Evolutionary conservation across 768 basidiomycete genomes (phyloP).

Genomic region (Dentipellis sp.): DNA sequence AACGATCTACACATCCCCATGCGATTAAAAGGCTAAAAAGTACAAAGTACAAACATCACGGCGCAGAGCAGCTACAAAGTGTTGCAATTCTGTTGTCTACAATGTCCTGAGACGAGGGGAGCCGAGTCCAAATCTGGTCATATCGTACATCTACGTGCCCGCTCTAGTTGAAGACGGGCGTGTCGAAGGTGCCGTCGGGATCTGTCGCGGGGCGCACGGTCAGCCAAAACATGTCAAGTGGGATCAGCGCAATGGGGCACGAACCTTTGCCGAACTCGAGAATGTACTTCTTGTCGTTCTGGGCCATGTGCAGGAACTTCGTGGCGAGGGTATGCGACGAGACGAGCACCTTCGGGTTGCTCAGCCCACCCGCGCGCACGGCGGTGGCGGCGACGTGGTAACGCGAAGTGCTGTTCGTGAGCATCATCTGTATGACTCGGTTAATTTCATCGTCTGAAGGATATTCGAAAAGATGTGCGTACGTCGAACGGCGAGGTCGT

Average conservation of each 20-base stretch:
- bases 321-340: slow-evolving; percentile 50
- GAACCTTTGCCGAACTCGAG: slow-evolving; percentile 48
- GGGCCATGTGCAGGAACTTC: slow-evolving; percentile 47
- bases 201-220: slow-evolving; percentile 13
- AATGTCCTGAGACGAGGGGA: too few relatives aligned
- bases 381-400: slow-evolving; percentile 58
- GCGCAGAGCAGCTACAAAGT: too few relatives aligned
- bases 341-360: slow-evolving; percentile 46
- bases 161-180: slow-evolving; percentile 13
- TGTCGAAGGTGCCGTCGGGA: slow-evolving; percentile 21
- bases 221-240: background rate
- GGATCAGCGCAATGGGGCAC: background rate
- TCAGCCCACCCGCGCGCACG: slow-evolving; percentile 41
- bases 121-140: too few relatives aligned
- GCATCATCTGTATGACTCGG: slow-evolving; percentile 50
- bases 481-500: slow-evolving; percentile 80
- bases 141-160: background rate
- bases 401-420: slow-evolving; percentile 58
- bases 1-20: too few relatives aligned
- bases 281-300: slow-evolving; percentile 56
- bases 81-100: too few relatives aligned
- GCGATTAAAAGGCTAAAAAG: too few relatives aligned
- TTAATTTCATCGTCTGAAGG: background rate
- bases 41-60: too few relatives aligned
- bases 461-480: slow-evolving; percentile 14